Percentiles rank a stretch among this genome's conserved stretches.
phyloP scores from a whole-genome alignment of 805 yeast genomes.

The Saccharomycopsis javanensis region DNA sequence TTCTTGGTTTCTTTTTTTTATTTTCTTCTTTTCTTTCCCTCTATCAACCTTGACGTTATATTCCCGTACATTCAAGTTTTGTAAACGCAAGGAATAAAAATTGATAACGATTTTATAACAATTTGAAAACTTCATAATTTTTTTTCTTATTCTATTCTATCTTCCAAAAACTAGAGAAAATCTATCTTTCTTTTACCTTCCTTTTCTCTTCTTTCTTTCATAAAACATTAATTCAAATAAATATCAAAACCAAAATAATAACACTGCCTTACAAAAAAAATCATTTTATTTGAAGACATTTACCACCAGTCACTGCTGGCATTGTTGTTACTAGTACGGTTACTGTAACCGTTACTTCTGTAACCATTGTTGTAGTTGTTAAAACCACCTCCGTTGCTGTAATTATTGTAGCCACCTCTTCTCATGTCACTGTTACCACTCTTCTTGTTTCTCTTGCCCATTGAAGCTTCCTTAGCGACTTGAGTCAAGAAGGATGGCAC shows the following conservation, averaged over 20 bases:
- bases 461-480: conserved; percentile 66
- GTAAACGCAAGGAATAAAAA: not conserved
- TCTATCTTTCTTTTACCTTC: not conserved
- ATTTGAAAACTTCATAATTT: not conserved
- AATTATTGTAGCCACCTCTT: conserved; percentile 29
- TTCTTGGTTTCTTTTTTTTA: not conserved
- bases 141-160: not conserved
- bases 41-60: not conserved
- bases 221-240: not conserved
- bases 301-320: conserved; percentile 16
- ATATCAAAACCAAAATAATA: not conserved
- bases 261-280: not conserved
- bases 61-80: not conserved
- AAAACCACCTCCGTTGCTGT: conserved; percentile 35
- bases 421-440: conserved; percentile 45
- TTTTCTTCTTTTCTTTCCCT: not conserved
- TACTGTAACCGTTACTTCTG: conserved; percentile 30
- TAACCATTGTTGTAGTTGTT: conserved; percentile 37
- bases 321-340: conserved; percentile 25
- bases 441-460: conserved; percentile 34
- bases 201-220: not conserved
- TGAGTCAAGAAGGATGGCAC: conserved; percentile 81
- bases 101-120: not conserved
- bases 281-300: not conserved
- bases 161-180: not conserved